Percentiles rank a stretch among this genome's conserved stretches.
Conservation (phyloP, 2,329 filamentous ascomycete genomes). For the Plenodomus tracheiphilus region DNA sequence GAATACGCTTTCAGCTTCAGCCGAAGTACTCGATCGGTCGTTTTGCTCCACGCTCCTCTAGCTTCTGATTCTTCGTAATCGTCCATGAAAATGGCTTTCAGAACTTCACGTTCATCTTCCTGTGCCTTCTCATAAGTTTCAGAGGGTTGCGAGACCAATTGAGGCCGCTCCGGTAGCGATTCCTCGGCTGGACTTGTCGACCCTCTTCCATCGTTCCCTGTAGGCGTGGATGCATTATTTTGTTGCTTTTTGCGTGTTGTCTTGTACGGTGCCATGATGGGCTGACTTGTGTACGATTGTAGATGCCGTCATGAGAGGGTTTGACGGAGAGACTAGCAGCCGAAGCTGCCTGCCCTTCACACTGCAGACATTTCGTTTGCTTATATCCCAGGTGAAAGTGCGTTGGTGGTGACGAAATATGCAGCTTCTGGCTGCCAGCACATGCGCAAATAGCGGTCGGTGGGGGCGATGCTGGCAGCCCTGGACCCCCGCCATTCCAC, state of each 20-base stretch:
- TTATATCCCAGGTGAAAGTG: slow-evolving; percentile 16
- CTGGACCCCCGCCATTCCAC: slow-evolving; percentile 15
- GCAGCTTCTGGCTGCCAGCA: slow-evolving; percentile 28
- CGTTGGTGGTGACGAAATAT: slow-evolving; percentile 17
- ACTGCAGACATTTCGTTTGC: slow-evolving; percentile 42
- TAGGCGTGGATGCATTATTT: slow-evolving; percentile 36
- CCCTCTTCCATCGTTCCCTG: slow-evolving; percentile 25
- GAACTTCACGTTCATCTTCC: slow-evolving; percentile 81
- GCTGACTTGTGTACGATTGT: slow-evolving; percentile 41
- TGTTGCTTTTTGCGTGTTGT: slow-evolving; percentile 45
- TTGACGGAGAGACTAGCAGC: slow-evolving; percentile 49
- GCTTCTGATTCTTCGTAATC: slow-evolving; percentile 78
- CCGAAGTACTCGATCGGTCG: slow-evolving; percentile 77
- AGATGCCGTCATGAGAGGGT: slow-evolving; percentile 34
- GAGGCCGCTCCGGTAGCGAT: slow-evolving; percentile 36
- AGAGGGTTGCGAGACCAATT: slow-evolving; percentile 46
- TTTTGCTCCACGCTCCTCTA: slow-evolving; percentile 85
- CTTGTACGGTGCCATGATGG: slow-evolving; percentile 53
- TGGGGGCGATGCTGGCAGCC: slow-evolving; percentile 27
- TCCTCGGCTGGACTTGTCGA: slow-evolving; percentile 31
- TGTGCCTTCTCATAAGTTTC: slow-evolving; percentile 80
- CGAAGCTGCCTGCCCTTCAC: slow-evolving; percentile 52
- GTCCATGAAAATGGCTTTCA: slow-evolving; percentile 86
- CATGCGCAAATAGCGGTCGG: slow-evolving; percentile 25
- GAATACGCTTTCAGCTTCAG: slow-evolving; percentile 75